Evolutionary conservation across 495 filamentous ascomycete genomes (phyloP).

Genomic region (Lichenothelia convexa): DNA sequence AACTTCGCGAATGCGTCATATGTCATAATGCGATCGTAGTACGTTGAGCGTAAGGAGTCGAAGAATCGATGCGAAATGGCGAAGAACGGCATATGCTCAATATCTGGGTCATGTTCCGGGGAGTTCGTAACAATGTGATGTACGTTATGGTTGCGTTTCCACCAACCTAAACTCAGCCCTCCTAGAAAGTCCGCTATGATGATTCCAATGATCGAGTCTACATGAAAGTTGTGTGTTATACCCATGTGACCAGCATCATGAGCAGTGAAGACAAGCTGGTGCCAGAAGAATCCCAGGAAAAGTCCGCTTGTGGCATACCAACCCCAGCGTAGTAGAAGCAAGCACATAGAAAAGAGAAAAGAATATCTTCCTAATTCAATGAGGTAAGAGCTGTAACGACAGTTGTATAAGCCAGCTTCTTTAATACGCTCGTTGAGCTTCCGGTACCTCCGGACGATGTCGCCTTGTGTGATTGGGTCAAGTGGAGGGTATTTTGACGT

Average conservation of each 20-base stretch:
- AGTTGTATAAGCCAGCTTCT: slow-evolving; percentile 62
- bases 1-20: slow-evolving; percentile 62
- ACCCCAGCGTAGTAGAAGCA: slow-evolving; percentile 44
- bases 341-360: slow-evolving; percentile 42
- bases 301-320: slow-evolving; percentile 64
- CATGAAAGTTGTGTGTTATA: slow-evolving; percentile 75
- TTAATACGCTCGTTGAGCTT: slow-evolving; percentile 49
- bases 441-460: slow-evolving; percentile 67
- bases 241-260: slow-evolving; percentile 97
- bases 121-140: slow-evolving; percentile 96
- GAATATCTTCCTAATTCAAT: slow-evolving; percentile 61
- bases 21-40: slow-evolving; percentile 73
- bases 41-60: slow-evolving; percentile 57
- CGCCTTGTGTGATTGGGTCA: slow-evolving; percentile 54
- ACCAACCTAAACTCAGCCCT: slow-evolving; percentile 86
- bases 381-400: slow-evolving; percentile 68
- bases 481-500: slow-evolving; percentile 65
- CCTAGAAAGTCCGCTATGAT: slow-evolving; percentile 80
- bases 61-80: slow-evolving; percentile 82
- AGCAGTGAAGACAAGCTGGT: slow-evolving; percentile 85
- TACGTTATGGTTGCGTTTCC: slow-evolving; percentile 95
- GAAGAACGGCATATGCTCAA: slow-evolving; percentile 91
- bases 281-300: slow-evolving; percentile 77
- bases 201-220: slow-evolving; percentile 74
- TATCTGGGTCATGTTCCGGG: slow-evolving; percentile 94